A percentile compares a stretch with the other conserved stretches of the same genome.
Conservation (phyloP, 257 asterid species). For the Paraleonurus japonicus region DNA sequence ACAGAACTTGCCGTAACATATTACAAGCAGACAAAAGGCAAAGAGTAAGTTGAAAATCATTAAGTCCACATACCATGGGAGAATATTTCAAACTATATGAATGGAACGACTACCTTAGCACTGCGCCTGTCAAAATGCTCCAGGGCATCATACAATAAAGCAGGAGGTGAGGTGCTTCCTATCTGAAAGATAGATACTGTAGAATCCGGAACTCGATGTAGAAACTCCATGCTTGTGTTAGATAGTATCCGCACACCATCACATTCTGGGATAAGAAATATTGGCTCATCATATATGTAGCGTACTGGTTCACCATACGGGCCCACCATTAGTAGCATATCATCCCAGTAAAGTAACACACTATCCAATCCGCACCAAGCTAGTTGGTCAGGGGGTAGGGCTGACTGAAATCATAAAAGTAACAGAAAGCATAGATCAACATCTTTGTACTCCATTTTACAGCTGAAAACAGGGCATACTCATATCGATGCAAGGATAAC, state of each 20-base stretch:
- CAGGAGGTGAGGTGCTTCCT: conserved; percentile 94
- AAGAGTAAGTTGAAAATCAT: not conserved
- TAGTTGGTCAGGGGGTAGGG: conserved; percentile 91
- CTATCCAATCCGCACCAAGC: conserved; percentile 99
- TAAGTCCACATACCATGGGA: not conserved
- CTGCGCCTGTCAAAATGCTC: conserved; percentile 95
- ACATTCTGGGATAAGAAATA: conserved; percentile 84
- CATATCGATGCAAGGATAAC: conserved; percentile 4
- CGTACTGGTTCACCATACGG: conserved; percentile 89
- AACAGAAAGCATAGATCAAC: conserved; percentile 6
- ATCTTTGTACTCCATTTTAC: not conserved
- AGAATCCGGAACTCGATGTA: conserved; percentile 96
- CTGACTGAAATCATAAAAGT: conserved; percentile 51
- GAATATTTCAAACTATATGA: conserved; percentile 8
- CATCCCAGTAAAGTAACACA: conserved; percentile 91
- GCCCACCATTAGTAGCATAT: conserved; percentile 93
- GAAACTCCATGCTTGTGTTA: conserved; percentile 76
- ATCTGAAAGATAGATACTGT: conserved; percentile 91
- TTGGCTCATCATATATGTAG: conserved; percentile 86
- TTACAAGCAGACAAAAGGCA: not conserved
- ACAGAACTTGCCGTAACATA: not conserved
- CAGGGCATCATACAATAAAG: conserved; percentile 88
- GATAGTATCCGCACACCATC: conserved; percentile 94
- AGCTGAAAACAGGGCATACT: conserved; percentile 8
- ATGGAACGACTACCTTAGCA: conserved; percentile 68